Percentiles rank a stretch among this genome's conserved stretches.
phyloP scores from a whole-genome alignment of 805 yeast genomes.

The Yueomyces sinensis region DNA sequence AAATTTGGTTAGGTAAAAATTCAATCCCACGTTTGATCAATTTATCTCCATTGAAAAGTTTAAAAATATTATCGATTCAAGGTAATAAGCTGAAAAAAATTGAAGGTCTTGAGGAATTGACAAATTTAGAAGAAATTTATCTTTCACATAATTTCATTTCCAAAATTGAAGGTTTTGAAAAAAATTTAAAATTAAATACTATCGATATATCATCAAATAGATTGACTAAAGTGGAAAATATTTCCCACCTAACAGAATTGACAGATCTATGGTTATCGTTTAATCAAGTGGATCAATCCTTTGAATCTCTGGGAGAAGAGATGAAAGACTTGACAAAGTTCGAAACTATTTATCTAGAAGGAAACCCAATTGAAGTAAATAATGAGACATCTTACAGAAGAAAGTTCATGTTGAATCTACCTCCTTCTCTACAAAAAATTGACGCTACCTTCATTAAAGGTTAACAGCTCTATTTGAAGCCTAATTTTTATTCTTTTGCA shows the following conservation, averaged over 20 bases:
- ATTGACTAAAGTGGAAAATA: constrained; percentile 45
- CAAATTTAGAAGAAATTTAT: constrained; percentile 72
- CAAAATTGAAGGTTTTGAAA: constrained; percentile 65
- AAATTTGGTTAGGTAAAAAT: constrained; percentile 91
- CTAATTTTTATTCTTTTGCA: not conserved
- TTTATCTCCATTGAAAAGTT: constrained; percentile 41
- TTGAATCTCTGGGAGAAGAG: constrained; percentile 55
- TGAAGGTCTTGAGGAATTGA: constrained; percentile 67
- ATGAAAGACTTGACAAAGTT: constrained; percentile 48
- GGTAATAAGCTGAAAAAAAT: constrained; percentile 66
- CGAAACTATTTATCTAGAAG: constrained; percentile 88
- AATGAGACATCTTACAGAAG: constrained; percentile 77
- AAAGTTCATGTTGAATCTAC: constrained; percentile 57
- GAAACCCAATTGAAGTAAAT: constrained; percentile 69
- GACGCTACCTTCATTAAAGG: constrained; percentile 67
- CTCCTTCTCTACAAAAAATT: constrained; percentile 57
- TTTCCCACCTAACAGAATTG: constrained; percentile 51
- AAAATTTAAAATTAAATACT: constrained; percentile 50
- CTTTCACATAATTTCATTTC: constrained; percentile 72
- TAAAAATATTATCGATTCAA: constrained; percentile 76
- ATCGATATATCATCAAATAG: constrained; percentile 74
- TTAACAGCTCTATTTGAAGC: not conserved
- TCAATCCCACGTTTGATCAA: constrained; percentile 53
- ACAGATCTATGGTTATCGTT: constrained; percentile 93
- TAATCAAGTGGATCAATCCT: constrained; percentile 49